These are phyloP conservation scores for Sporothrix globosa DNA, from an alignment of 2,329 filamentous ascomycete genomes.

Conservation along the genomic window DNA sequence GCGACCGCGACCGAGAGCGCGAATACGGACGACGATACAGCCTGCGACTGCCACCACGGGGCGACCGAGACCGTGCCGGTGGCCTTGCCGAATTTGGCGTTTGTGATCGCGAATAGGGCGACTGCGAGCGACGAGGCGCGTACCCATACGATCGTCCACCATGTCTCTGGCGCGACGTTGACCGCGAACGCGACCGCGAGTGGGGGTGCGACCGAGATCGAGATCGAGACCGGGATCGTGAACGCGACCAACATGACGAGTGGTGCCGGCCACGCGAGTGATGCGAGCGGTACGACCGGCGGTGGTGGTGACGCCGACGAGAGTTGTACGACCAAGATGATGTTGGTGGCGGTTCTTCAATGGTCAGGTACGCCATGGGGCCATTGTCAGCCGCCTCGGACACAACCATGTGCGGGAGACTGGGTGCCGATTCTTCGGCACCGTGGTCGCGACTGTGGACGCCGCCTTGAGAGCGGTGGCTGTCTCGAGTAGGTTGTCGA, in stretches of 20 bases:
- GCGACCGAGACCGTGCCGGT: neutral
- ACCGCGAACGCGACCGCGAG: neutral
- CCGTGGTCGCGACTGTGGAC: neutral
- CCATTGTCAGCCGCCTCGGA: neutral
- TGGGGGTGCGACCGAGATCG: neutral
- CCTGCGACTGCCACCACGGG: neutral
- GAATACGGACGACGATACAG: neutral
- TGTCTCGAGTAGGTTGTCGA: neutral
- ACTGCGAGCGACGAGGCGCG: slow-evolving; percentile 3
- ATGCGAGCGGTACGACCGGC: neutral
- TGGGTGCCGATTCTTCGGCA: neutral
- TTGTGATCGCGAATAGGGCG: slow-evolving; percentile 5
- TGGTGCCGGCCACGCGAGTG: neutral
- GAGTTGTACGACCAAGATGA: slow-evolving; percentile 17
- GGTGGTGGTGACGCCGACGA: neutral
- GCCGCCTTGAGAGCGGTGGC: neutral
- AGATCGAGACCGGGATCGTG: neutral
- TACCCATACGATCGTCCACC: slow-evolving; percentile 7
- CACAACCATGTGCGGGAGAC: slow-evolving; percentile 11
- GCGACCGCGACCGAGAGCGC: neutral
- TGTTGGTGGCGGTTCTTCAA: slow-evolving; percentile 6
- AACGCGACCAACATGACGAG: neutral
- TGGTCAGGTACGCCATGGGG: neutral
- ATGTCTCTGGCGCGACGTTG: neutral
- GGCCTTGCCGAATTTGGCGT: neutral